These are phyloP conservation scores for Ophiostoma ips DNA, from an alignment of 2,329 filamentous ascomycete species.

Conservation along the genomic window DNA sequence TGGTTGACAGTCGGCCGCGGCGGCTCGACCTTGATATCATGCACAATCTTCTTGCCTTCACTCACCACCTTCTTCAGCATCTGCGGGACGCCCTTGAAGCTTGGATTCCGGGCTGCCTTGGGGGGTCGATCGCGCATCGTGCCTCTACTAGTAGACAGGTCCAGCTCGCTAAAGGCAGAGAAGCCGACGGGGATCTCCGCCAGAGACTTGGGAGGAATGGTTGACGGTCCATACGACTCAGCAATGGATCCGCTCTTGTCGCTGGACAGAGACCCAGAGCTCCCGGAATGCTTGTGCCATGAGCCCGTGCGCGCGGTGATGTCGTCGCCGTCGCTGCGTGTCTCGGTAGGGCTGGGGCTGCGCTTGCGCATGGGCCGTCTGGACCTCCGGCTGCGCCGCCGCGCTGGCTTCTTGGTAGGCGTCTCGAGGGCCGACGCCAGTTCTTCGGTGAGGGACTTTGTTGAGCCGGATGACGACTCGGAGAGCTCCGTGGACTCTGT, in stretches of 20 bases:
- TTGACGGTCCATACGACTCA: conserved; percentile 27
- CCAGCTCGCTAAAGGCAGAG: conserved; percentile 53
- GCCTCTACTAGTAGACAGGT: conserved; percentile 37
- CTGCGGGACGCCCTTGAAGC: conserved; percentile 46
- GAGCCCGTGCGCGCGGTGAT: conserved; percentile 17
- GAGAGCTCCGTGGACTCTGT: background rate
- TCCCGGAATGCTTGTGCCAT: conserved; percentile 17
- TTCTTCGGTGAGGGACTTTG: conserved; percentile 11
- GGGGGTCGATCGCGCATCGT: conserved; percentile 26
- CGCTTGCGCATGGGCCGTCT: conserved; percentile 15
- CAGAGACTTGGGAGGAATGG: conserved; percentile 34
- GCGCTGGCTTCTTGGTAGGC: conserved; percentile 14
- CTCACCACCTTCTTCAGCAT: conserved; percentile 51
- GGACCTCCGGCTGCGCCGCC: conserved; percentile 2
- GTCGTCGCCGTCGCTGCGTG: conserved; percentile 17
- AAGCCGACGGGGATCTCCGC: conserved; percentile 50
- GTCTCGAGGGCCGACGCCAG: conserved; percentile 20
- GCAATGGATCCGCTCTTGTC: conserved; percentile 19
- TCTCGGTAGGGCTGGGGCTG: conserved; percentile 19
- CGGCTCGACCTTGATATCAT: conserved; percentile 41
- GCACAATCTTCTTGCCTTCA: conserved; percentile 51
- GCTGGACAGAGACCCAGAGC: conserved; percentile 2
- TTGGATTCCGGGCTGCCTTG: conserved; percentile 39
- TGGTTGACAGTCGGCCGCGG: conserved; percentile 39
- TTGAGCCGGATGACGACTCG: background rate